These are phyloP conservation scores for Phaffia tasmanica DNA, from an alignment of 768 basidiomycete species.

Conservation along the genomic window DNA sequence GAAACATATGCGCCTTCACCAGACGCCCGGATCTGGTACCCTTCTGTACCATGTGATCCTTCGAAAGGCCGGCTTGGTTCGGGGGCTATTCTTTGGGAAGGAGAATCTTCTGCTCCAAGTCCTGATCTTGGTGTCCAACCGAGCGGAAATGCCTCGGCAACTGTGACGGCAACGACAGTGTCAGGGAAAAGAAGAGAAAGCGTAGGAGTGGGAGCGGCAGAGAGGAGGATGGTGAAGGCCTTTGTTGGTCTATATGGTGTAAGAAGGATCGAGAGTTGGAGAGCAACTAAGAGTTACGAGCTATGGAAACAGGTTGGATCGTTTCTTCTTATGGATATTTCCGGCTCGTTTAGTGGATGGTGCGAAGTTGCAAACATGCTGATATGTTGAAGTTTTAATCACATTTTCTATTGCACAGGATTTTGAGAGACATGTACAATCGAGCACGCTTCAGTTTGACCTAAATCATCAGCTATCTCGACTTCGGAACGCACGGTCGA, in stretches of 20 bases:
- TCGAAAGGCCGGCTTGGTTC: slow-evolving; percentile 35
- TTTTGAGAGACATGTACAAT: slow-evolving; percentile 22
- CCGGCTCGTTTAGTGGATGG: too few species aligned
- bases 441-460: slow-evolving; percentile 53
- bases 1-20: slow-evolving; percentile 40
- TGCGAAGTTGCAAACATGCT: neutral
- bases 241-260: slow-evolving; percentile 16
- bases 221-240: slow-evolving; percentile 13
- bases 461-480: slow-evolving; percentile 73
- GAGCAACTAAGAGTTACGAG: slow-evolving; percentile 66
- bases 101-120: slow-evolving; percentile 41
- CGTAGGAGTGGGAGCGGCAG: neutral
- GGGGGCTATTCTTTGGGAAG: slow-evolving; percentile 50
- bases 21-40: slow-evolving; percentile 62
- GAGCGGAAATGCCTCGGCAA: neutral
- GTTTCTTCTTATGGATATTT: too few species aligned
- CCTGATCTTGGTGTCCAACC: neutral
- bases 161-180: slow-evolving; percentile 33
- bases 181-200: slow-evolving; percentile 11
- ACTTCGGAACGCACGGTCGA: slow-evolving; percentile 53
- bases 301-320: slow-evolving; percentile 55
- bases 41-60: slow-evolving; percentile 45
- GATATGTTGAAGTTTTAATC: slow-evolving; percentile 5
- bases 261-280: slow-evolving; percentile 86
- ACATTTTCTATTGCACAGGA: neutral